Evolutionary conservation across 2,329 filamentous ascomycete genomes (phyloP), one percentile per base, ranked within the genome.

Genomic region (Coniochaeta sp.): DNA sequence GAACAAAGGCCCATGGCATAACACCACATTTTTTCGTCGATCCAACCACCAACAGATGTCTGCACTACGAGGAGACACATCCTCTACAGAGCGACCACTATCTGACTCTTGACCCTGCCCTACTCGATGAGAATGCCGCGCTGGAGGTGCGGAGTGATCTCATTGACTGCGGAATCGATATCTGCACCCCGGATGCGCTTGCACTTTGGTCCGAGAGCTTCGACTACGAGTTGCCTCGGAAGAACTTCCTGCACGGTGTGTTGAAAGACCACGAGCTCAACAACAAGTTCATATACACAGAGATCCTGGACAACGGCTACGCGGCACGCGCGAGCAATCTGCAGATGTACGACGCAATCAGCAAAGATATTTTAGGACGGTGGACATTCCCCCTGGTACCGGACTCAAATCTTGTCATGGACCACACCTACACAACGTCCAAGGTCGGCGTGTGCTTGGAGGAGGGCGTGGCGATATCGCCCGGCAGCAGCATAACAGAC

Each of bases 191-290:
- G 0, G 94, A 97, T 64, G 91, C 96, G 8, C 79, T 97, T 40
- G 91, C 91, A 7, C 73, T 97, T 52, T 99, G 94, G 89, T 94
- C 91, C 8, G 94, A 99, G 70, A 96, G 91, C 64, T 95, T 95
- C 63, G 90, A 95, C 58, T 91, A 89, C 67, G 85, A 91, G 63
- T 75, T 85, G 10, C 85, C 87, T 4, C 77, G 88, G 54, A 83
- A 82, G 58, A 85, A 89, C 57, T 91, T 90, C 62, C 70, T 92
- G 47, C 83, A 86, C 62, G 91, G 91, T 53, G 91, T 97, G 1
- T 73, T 99, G 51, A 96, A 96, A 71, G 94, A 99, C 66, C 96
- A 90, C 73, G 94, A 99, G 65, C 76, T 97, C 52, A 97, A 97
- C 67, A 91, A 91, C 53, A 96, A 97, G 73, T 91, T 90, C n/a